Evolutionary conservation across 2,329 filamentous ascomycete species (phyloP).

Genomic region (Incumbomyces lentus): DNA sequence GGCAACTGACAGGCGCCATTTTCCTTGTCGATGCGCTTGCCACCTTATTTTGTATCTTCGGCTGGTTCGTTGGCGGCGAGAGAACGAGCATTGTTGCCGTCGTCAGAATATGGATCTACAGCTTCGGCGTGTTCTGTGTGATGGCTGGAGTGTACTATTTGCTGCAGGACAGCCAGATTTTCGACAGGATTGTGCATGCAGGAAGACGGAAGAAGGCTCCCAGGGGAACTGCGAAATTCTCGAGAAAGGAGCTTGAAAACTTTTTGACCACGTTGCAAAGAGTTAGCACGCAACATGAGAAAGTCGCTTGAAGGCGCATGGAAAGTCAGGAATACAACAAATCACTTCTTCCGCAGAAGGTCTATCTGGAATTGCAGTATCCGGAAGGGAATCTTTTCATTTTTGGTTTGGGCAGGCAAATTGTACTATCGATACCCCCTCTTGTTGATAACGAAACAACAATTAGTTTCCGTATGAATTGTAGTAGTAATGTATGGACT

Average conservation of each 20-base stretch:
- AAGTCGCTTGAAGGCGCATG: constrained; percentile 48
- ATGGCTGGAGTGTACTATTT: constrained; percentile 72
- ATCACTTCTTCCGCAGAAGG: too few species aligned
- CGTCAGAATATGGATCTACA: constrained; percentile 84
- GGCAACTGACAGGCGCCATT: constrained; percentile 71
- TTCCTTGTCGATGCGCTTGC: constrained; percentile 72
- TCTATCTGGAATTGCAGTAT: too few species aligned
- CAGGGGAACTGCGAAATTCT: constrained; percentile 46
- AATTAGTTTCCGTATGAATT: too few species aligned
- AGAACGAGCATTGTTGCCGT: constrained; percentile 69
- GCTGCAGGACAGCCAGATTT: constrained; percentile 67
- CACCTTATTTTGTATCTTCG: constrained; percentile 76
- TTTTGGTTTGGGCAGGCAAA: background rate
- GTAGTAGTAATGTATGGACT: too few species aligned
- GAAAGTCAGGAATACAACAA: too few species aligned
- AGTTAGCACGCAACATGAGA: constrained; percentile 86
- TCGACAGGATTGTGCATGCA: constrained; percentile 89
- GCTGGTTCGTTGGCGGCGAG: constrained; percentile 61
- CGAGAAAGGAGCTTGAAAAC: constrained; percentile 78
- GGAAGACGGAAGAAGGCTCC: constrained; percentile 54
- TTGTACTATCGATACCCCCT: background rate
- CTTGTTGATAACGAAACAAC: background rate
- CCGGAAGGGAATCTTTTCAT: background rate
- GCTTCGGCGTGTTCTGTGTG: constrained; percentile 77
- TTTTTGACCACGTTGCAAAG: constrained; percentile 84